These are phyloP conservation scores for Rhododendron kiyosumense DNA, from an alignment of 148 eudicot species.

Conservation along the genomic window DNA sequence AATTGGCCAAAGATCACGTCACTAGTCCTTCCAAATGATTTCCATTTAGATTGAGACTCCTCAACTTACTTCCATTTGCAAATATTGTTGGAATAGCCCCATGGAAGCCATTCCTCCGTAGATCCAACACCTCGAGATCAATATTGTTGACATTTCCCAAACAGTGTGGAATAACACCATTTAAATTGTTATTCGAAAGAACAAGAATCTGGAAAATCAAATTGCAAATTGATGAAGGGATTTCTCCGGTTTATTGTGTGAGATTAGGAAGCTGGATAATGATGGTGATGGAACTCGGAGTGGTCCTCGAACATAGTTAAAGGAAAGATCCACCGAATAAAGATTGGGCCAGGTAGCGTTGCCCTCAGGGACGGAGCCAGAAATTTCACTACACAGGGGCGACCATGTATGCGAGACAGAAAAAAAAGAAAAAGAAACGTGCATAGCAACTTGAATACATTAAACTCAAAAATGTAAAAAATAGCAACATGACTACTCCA, in stretches of 20 bases:
- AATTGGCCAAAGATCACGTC: constrained; percentile 26
- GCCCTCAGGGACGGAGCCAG: too few species aligned
- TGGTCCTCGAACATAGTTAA: too few species aligned
- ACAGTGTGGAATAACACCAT: constrained; percentile 21
- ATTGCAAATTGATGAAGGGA: constrained; percentile 27
- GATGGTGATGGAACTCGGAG: too few species aligned
- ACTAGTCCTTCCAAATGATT: constrained; percentile 29
- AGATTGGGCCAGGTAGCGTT: too few species aligned
- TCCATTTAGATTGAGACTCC: constrained; percentile 7
- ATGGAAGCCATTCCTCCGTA: constrained; percentile 9
- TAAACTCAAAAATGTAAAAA: too few species aligned
- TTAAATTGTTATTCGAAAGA: constrained; percentile 23
- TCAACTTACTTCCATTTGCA: neutral
- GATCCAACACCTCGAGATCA: constrained; percentile 5
- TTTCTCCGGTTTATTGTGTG: neutral
- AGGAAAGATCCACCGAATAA: too few species aligned
- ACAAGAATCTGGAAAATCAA: constrained; percentile 14
- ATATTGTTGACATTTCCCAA: constrained; percentile 13
- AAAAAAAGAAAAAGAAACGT: too few species aligned
- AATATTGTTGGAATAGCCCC: constrained; percentile 15
- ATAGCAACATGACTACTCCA: too few species aligned
- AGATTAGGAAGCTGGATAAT: too few species aligned
- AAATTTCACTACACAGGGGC: too few species aligned
- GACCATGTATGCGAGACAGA: too few species aligned
- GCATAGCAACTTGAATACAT: too few species aligned